Evolutionary conservation across 257 asterid genomes (phyloP).

Genomic region (Solanum corneliomulleri): DNA sequence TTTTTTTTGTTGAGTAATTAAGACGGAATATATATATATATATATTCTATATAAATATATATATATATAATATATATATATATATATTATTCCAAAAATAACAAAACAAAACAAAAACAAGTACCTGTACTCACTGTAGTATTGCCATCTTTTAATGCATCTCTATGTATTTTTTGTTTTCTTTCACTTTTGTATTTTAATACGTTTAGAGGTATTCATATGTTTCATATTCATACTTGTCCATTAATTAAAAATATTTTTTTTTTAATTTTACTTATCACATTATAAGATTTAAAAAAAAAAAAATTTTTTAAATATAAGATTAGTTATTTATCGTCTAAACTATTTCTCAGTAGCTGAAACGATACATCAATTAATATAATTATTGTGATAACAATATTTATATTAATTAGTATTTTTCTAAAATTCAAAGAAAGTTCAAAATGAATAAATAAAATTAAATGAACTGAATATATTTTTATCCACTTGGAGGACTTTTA

Average conservation of each 20-base stretch:
- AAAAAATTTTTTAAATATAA: no score
- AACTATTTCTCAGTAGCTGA: no score
- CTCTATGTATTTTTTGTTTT: neutral
- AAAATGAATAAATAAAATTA: neutral
- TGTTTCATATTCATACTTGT: neutral
- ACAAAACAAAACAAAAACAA: neutral
- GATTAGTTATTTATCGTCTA: no score
- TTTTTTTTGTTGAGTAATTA: neutral
- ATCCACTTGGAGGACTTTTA: neutral
- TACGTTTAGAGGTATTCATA: neutral
- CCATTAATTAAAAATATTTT: no score
- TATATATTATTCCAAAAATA: neutral
- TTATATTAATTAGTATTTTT: neutral
- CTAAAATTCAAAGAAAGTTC: neutral
- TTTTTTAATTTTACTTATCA: no score
- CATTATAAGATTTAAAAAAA: no score
- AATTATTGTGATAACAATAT: neutral
- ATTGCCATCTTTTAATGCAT: neutral
- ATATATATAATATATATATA: no score
- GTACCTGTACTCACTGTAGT: neutral
- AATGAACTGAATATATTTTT: neutral
- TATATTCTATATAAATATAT: no score
- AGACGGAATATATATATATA: conserved; percentile 7
- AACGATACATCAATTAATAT: no score
- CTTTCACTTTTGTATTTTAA: neutral